A percentile compares a stretch with the other conserved stretches of the same genome.
phyloP scores from a whole-genome alignment of 768 basidiomycete species.

The Lentinula sp. region DNA sequence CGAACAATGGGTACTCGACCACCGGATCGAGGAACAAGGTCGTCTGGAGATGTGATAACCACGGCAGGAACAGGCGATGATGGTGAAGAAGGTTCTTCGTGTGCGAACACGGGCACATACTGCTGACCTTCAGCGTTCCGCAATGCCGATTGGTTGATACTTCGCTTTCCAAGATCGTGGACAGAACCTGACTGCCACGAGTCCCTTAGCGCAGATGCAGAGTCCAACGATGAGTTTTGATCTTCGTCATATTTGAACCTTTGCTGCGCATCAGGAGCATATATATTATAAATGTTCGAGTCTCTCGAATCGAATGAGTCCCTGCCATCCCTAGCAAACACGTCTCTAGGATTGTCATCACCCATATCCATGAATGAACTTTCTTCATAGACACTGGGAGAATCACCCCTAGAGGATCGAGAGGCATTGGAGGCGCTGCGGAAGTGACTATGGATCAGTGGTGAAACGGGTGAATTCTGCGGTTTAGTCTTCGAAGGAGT shows the following conservation, averaged over 20 bases:
- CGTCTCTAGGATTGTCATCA: conserved; percentile 14
- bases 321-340: conserved; percentile 8
- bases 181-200: conserved; percentile 30
- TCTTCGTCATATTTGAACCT: conserved; percentile 31
- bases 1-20: conserved; percentile 30
- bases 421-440: conserved; percentile 31
- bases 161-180: neutral
- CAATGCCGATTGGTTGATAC: neutral
- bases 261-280: conserved; percentile 23
- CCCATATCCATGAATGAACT: neutral
- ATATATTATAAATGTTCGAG: neutral
- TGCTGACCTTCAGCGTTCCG: neutral
- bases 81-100: conserved; percentile 9
- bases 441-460: conserved; percentile 45
- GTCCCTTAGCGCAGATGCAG: conserved; percentile 27
- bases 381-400: conserved; percentile 16
- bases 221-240: conserved; percentile 37
- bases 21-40: conserved; percentile 13
- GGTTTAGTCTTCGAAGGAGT: neutral
- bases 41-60: conserved; percentile 43
- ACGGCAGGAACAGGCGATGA: conserved; percentile 41
- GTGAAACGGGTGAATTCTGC: conserved; percentile 28
- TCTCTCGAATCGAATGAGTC: neutral
- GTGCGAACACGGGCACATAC: conserved; percentile 5
- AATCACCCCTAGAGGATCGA: conserved; percentile 18